A percentile compares a stretch with the other conserved stretches of the same genome.
Conservation (phyloP, 805 yeast species). For the Kuraishia borneana region DNA sequence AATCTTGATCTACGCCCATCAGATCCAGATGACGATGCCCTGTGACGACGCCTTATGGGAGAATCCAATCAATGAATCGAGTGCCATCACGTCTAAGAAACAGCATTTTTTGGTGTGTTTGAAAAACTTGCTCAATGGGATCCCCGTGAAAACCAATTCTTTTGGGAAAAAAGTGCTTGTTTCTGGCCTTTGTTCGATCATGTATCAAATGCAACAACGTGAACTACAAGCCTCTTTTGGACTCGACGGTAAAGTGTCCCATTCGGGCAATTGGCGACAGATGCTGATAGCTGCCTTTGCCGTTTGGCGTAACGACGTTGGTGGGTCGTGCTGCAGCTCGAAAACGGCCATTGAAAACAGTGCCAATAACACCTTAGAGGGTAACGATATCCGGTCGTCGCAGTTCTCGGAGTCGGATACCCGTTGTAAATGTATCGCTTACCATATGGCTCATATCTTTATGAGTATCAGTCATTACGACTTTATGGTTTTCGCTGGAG, state of each 20-base stretch:
- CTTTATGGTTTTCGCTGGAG: slow-evolving; percentile 69
- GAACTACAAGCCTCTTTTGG: slow-evolving; percentile 49
- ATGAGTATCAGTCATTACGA: slow-evolving; percentile 70
- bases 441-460: slow-evolving; percentile 63
- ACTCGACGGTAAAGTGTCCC: slow-evolving; percentile 21
- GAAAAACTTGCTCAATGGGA: slow-evolving; percentile 45
- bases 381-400: slow-evolving; percentile 13
- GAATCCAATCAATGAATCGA: slow-evolving; percentile 6
- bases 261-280: slow-evolving; percentile 56
- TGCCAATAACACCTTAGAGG: background rate
- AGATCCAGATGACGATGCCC: slow-evolving; percentile 49
- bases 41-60: slow-evolving; percentile 55
- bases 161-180: slow-evolving; percentile 60
- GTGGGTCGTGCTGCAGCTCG: slow-evolving; percentile 22
- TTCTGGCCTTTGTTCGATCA: slow-evolving; percentile 55
- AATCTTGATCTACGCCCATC: slow-evolving; percentile 43
- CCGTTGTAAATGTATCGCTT: slow-evolving; percentile 54
- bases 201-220: slow-evolving; percentile 64
- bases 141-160: slow-evolving; percentile 32
- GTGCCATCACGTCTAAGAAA: slow-evolving; percentile 15
- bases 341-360: slow-evolving; percentile 19
- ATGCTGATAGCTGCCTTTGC: slow-evolving; percentile 59
- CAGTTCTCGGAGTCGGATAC: slow-evolving; percentile 25
- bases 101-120: slow-evolving; percentile 43
- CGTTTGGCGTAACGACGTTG: slow-evolving; percentile 47